Evolutionary conservation across 2,329 filamentous ascomycete species (phyloP).

Genomic region (Sphaerulina populicola): DNA sequence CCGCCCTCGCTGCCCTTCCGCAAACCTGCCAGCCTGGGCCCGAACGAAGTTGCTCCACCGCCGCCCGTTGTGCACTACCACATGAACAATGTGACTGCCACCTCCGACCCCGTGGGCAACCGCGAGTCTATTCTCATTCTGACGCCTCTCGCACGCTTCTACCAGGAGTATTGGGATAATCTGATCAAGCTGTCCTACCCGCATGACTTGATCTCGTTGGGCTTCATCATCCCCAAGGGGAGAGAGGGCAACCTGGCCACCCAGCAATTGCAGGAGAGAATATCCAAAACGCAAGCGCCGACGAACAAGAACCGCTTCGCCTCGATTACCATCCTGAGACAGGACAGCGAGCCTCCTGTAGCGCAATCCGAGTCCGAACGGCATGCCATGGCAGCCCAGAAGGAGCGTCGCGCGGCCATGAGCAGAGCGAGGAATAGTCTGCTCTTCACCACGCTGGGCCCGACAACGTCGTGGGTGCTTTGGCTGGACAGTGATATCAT

Average conservation of each 20-base stretch:
- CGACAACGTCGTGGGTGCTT: slow-evolving; percentile 86
- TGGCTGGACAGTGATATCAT: slow-evolving; percentile 92
- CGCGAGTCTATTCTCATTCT: slow-evolving; percentile 82
- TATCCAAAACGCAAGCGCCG: slow-evolving; percentile 77
- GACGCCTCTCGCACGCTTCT: slow-evolving; percentile 88
- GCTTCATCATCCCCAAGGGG: slow-evolving; percentile 92
- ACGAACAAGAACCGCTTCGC: slow-evolving; percentile 76
- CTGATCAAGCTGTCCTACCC: slow-evolving; percentile 75
- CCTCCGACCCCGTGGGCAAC: slow-evolving; percentile 65
- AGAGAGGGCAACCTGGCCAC: slow-evolving; percentile 86
- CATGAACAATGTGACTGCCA: slow-evolving; percentile 88
- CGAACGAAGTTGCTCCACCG: slow-evolving; percentile 51
- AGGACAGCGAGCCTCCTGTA: slow-evolving; percentile 78
- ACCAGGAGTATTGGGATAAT: slow-evolving; percentile 93
- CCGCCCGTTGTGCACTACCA: slow-evolving; percentile 88
- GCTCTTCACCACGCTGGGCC: slow-evolving; percentile 88
- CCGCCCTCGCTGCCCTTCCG: slow-evolving; percentile 66
- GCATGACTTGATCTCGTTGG: slow-evolving; percentile 86
- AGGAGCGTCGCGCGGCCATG: slow-evolving; percentile 78
- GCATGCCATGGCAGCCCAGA: slow-evolving; percentile 87
- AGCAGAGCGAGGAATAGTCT: slow-evolving; percentile 86
- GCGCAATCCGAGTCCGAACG: slow-evolving; percentile 82
- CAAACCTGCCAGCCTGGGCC: slow-evolving; percentile 51
- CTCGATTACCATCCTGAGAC: slow-evolving; percentile 84
- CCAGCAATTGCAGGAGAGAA: slow-evolving; percentile 69